Evolutionary conservation across 1,284 basidiomycete species (phyloP).

Genomic region (Leccinum subrobustum): DNA sequence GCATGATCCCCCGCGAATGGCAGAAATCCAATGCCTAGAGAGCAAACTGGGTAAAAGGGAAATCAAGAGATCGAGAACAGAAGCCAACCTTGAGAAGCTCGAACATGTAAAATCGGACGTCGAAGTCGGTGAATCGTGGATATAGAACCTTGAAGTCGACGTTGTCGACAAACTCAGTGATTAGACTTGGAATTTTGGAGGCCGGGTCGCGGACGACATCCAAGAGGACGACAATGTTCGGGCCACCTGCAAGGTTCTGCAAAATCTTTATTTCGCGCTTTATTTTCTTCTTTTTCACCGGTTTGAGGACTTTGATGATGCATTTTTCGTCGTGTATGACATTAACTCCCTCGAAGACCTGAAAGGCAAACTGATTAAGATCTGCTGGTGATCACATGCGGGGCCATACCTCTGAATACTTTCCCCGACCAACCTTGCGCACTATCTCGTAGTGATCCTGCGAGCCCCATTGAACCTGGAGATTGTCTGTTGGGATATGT

Average conservation of each 20-base stretch:
- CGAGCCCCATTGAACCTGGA: constrained; percentile 91
- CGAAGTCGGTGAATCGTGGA: constrained; percentile 91
- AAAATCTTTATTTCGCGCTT: constrained; percentile 99
- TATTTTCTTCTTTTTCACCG: constrained; percentile 99
- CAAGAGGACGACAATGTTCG: constrained; percentile 85
- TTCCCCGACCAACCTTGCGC: constrained; percentile 93
- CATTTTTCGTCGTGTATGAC: constrained; percentile 92
- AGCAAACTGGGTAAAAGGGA: constrained; percentile 7
- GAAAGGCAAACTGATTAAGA: constrained; percentile 15
- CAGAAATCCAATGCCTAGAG: constrained; percentile 91
- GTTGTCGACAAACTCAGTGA: constrained; percentile 99
- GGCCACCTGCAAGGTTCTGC: constrained; percentile 95
- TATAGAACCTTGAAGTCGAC: constrained; percentile 98
- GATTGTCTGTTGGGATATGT: constrained; percentile 60
- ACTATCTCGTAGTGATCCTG: constrained; percentile 99
- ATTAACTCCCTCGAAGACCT: constrained; percentile 98
- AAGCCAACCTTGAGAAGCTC: constrained; percentile 85
- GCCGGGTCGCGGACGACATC: constrained; percentile 94
- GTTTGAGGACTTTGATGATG: constrained; percentile 98
- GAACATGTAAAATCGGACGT: constrained; percentile 96
- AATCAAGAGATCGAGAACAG: constrained; percentile 8
- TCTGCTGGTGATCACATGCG: constrained; percentile 11
- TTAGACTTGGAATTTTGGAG: constrained; percentile 95
- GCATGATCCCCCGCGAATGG: constrained; percentile 99
- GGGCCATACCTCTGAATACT: constrained; percentile 84